Percentiles rank a stretch among this genome's conserved stretches.
phyloP scores from a whole-genome alignment of 1,139 yeast genomes.

The Fermentozyma sake region DNA sequence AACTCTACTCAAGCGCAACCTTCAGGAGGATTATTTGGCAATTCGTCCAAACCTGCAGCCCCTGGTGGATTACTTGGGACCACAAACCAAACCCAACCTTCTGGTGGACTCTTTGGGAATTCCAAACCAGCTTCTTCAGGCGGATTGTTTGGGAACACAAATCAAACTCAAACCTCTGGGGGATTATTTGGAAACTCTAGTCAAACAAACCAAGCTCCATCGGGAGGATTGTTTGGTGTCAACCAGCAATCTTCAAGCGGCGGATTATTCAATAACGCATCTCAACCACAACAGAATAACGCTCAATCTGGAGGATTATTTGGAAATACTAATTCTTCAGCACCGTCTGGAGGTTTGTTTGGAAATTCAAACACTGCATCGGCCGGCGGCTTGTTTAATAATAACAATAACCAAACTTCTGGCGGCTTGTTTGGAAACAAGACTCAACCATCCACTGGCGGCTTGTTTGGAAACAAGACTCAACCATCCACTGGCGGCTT shows the following conservation, averaged over 20 bases:
- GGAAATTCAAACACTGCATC: slow-evolving; percentile 8
- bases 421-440: slow-evolving; percentile 9
- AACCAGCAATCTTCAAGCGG: neutral
- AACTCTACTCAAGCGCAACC: slow-evolving; percentile 13
- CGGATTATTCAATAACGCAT: too few relatives aligned
- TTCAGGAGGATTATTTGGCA: slow-evolving; percentile 9
- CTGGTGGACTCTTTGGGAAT: slow-evolving; percentile 12
- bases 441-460: slow-evolving; percentile 3
- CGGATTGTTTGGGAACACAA: slow-evolving; percentile 5
- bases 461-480: slow-evolving; percentile 9
- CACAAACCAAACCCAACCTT: slow-evolving; percentile 5
- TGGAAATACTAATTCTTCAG: slow-evolving; percentile 10
- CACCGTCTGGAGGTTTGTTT: slow-evolving; percentile 10
- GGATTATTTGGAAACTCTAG: slow-evolving; percentile 6
- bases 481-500: slow-evolving; percentile 8
- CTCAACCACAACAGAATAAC: neutral
- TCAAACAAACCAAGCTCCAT: neutral
- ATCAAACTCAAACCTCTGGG: slow-evolving; percentile 3
- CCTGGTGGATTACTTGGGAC: slow-evolving; percentile 10
- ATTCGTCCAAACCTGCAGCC: slow-evolving; percentile 5
- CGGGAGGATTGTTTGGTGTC: slow-evolving; percentile 1
- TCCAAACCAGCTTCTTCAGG: slow-evolving; percentile 6
- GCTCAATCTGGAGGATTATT: slow-evolving; percentile 16
- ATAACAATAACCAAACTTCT: slow-evolving; percentile 2
- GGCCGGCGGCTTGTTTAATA: slow-evolving; percentile 9